A percentile compares a stretch with the other conserved stretches of the same genome.
Conservation (phyloP, 2,329 filamentous ascomycete genomes). For the Claviceps cyperi region DNA sequence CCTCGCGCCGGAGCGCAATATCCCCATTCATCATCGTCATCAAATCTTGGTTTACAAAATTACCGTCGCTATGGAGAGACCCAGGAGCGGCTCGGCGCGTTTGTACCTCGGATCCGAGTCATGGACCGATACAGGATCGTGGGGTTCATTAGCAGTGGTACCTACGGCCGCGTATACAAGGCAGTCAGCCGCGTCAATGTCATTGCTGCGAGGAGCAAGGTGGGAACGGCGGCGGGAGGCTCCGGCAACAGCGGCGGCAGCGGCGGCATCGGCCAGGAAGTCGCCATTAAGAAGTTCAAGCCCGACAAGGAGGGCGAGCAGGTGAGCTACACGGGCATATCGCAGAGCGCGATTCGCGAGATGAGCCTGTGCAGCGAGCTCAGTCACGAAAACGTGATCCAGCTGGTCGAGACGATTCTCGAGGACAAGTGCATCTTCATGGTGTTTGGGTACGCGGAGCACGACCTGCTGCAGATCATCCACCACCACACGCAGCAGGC, state of each 20-base stretch:
- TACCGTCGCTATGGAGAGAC: conserved; percentile 32
- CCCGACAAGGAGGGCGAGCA: conserved; percentile 95
- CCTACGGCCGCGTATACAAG: conserved; percentile 97
- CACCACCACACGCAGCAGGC: conserved; percentile 90
- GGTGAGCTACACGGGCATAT: conserved; percentile 91
- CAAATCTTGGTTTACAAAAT: conserved; percentile 14
- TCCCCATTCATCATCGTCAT: conserved; percentile 10
- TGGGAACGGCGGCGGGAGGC: neutral
- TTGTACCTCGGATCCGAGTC: conserved; percentile 71
- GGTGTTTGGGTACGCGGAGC: conserved; percentile 97
- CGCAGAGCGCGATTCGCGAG: conserved; percentile 90
- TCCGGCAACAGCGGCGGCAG: neutral
- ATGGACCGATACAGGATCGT: conserved; percentile 91
- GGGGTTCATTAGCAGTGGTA: conserved; percentile 95
- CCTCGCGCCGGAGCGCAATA: conserved; percentile 16
- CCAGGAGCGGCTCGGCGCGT: conserved; percentile 36
- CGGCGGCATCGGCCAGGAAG: conserved; percentile 49
- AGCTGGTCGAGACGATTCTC: conserved; percentile 85
- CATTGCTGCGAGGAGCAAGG: conserved; percentile 2
- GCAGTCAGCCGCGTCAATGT: conserved; percentile 48
- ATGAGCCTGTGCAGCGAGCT: conserved; percentile 95
- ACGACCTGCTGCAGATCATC: conserved; percentile 93
- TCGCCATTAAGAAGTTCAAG: conserved; percentile 99
- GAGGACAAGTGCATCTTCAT: conserved; percentile 99
- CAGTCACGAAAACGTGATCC: conserved; percentile 76